A percentile compares a stretch with the other conserved stretches of the same genome.
Conservation (phyloP, 768 basidiomycete species). For the Filobasidium floriforme region DNA sequence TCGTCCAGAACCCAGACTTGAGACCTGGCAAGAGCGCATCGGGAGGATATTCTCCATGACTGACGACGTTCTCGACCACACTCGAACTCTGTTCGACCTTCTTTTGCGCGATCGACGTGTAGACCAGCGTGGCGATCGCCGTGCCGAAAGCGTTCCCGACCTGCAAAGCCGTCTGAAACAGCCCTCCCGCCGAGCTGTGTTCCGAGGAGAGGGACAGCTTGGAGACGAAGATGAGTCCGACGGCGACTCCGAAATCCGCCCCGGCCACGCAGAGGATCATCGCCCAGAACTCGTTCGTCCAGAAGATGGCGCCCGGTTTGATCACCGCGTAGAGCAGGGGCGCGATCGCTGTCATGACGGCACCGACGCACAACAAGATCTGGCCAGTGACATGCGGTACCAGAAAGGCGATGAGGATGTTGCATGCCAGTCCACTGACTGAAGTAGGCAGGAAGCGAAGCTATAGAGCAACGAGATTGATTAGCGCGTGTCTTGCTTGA, state of each 20-base stretch:
- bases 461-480: constrained; percentile 9
- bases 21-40: not conserved
- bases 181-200: not conserved
- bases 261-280: constrained; percentile 19
- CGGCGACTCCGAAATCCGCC: not conserved
- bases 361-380: constrained; percentile 37
- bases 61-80: not conserved
- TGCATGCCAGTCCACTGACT: constrained; percentile 34
- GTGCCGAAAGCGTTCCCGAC: not conserved
- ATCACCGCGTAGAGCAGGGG: constrained; percentile 25
- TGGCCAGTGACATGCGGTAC: constrained; percentile 37
- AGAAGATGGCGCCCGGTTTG: constrained; percentile 11
- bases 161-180: not conserved
- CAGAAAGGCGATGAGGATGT: constrained; percentile 39
- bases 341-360: constrained; percentile 32
- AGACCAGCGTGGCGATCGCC: not conserved
- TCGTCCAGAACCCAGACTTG: not conserved
- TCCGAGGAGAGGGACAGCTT: not conserved
- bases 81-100: not conserved
- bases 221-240: constrained; percentile 2
- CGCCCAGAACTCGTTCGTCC: constrained; percentile 23
- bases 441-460: constrained; percentile 31
- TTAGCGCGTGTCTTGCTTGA: not conserved
- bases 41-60: not conserved
- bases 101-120: not conserved